A percentile compares a stretch with the other conserved stretches of the same genome.
Evolutionary conservation across 2,329 filamentous ascomycete species (phyloP).

Genomic region (Cordyceps farinosa): DNA sequence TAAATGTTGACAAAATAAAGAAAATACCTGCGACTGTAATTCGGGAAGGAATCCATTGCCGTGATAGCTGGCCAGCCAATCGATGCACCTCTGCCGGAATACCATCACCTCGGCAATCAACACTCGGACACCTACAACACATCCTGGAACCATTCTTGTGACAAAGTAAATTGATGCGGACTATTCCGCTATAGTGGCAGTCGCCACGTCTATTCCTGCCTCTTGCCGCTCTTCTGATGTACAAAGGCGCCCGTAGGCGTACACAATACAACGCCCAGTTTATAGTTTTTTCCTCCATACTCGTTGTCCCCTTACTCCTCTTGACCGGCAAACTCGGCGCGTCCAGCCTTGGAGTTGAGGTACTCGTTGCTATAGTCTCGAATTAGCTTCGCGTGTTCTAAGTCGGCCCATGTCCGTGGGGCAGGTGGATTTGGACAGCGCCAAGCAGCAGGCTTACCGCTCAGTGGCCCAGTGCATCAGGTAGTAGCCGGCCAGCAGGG

Average conservation of each 20-base stretch:
- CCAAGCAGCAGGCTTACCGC: conserved; percentile 53
- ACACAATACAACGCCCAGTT: conserved; percentile 29
- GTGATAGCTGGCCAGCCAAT: neutral
- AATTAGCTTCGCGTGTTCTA: conserved; percentile 18
- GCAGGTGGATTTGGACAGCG: neutral
- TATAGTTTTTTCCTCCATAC: conserved; percentile 21
- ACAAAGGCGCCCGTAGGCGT: conserved; percentile 31
- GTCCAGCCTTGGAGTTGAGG: conserved; percentile 74
- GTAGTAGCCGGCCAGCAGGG: conserved; percentile 74
- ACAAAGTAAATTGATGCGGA: conserved; percentile 17
- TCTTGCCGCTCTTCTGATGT: conserved; percentile 32
- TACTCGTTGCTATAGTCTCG: conserved; percentile 63
- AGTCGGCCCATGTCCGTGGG: neutral
- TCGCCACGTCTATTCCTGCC: conserved; percentile 15
- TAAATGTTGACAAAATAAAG: neutral
- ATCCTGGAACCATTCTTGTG: neutral
- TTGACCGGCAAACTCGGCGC: conserved; percentile 46
- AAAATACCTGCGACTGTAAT: neutral
- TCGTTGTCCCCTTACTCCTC: conserved; percentile 34
- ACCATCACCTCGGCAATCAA: neutral
- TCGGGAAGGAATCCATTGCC: neutral
- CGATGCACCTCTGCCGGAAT: neutral
- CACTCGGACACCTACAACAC: neutral
- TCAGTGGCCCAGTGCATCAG: conserved; percentile 87
- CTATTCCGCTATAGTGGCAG: conserved; percentile 8